A percentile compares a stretch with the other conserved stretches of the same genome.
These are phyloP conservation scores for Tricholoma sp. DNA, from an alignment of 768 basidiomycete genomes.

Conservation along the genomic window DNA sequence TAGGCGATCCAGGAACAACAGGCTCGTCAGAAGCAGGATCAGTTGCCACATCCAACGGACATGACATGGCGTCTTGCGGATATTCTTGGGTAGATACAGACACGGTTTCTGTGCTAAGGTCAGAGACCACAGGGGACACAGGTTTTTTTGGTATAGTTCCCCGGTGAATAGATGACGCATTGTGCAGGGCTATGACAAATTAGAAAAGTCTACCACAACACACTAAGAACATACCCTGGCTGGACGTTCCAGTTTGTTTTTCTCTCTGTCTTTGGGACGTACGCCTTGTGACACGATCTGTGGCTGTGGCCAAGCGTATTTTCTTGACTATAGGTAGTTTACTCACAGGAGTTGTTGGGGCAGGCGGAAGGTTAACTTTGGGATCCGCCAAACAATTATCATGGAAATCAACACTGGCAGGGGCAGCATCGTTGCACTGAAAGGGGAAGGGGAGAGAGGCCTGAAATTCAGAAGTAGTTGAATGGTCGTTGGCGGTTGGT, in stretches of 20 bases:
- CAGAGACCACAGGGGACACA: background rate
- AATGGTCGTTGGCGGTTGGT: background rate
- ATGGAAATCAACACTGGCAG: background rate
- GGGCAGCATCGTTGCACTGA: background rate
- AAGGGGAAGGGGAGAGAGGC: background rate
- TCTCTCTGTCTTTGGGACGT: constrained; percentile 24
- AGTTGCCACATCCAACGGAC: constrained; percentile 9
- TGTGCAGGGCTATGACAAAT: constrained; percentile 2
- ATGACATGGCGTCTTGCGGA: constrained; percentile 10
- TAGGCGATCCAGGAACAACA: constrained; percentile 27
- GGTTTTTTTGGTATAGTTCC: background rate
- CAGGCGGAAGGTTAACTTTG: background rate
- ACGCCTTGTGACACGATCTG: constrained; percentile 32
- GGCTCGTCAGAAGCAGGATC: constrained; percentile 1
- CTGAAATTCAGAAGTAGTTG: background rate
- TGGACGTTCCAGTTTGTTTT: constrained; percentile 7
- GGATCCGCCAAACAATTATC: background rate
- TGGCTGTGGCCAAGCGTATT: constrained; percentile 18
- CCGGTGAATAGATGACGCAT: constrained; percentile 1
- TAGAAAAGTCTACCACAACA: background rate
- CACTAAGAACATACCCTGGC: constrained; percentile 4
- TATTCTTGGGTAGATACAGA: constrained; percentile 1
- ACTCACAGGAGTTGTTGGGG: constrained; percentile 7
- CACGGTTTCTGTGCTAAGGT: background rate
- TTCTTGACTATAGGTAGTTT: constrained; percentile 18